A percentile compares a stretch with the other conserved stretches of the same genome.
These are phyloP conservation scores for Candida caryicola DNA, from an alignment of 805 yeast species.

Conservation along the genomic window DNA sequence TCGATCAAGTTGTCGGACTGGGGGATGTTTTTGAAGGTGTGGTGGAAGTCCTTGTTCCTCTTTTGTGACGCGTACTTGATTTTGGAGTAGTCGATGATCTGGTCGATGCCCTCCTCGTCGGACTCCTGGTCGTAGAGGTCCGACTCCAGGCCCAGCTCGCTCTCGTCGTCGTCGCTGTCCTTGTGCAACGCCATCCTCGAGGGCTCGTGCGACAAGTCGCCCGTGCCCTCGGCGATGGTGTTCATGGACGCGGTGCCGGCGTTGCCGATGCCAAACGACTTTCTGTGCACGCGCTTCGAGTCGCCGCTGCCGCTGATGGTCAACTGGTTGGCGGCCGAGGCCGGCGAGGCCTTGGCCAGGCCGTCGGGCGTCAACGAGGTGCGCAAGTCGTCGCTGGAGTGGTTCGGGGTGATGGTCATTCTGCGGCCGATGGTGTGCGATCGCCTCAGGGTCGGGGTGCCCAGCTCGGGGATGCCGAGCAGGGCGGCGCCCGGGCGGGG, in stretches of 20 bases:
- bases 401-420: conserved; percentile 14
- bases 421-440: conserved; percentile 8
- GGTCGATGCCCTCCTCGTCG: conserved; percentile 8
- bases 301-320: conserved; percentile 16
- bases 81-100: conserved; percentile 9
- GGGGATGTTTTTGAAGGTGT: conserved; percentile 64
- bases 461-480: conserved; percentile 5
- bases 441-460: conserved; percentile 3
- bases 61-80: conserved; percentile 13
- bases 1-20: conserved; percentile 71
- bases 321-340: conserved; percentile 14
- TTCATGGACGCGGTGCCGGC: conserved; percentile 2
- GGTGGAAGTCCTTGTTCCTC: conserved; percentile 69
- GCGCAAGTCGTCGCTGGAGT: conserved; percentile 16
- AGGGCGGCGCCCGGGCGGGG: conserved; percentile 3
- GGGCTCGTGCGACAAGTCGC: not conserved
- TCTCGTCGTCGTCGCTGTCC: conserved; percentile 3
- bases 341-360: conserved; percentile 13
- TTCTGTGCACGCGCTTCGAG: conserved; percentile 19
- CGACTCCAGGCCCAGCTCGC: conserved; percentile 2
- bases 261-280: conserved; percentile 15
- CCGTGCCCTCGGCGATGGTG: not conserved
- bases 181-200: not conserved
- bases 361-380: conserved; percentile 18
- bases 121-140: conserved; percentile 4